phyloP scores from a whole-genome alignment of 163 green algal genomes.

The Coccomyxa subellipsoidea region DNA sequence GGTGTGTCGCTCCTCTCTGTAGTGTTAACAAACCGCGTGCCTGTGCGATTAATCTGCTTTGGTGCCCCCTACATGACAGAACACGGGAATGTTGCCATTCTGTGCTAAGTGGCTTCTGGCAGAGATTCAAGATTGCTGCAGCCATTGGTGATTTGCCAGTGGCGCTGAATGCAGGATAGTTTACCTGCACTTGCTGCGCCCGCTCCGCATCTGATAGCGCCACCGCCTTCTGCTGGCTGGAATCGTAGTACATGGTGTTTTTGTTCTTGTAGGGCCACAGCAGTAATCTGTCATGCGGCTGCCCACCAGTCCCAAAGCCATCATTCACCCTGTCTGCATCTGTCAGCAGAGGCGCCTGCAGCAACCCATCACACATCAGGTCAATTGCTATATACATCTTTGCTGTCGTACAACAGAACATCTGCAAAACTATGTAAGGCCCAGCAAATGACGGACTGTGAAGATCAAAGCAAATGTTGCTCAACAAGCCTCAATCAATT shows the following conservation, averaged over 20 bases:
- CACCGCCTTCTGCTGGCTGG: conserved; percentile 25
- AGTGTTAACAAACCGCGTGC: conserved; percentile 62
- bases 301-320: conserved; percentile 69
- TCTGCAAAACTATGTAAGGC: too few species aligned
- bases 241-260: conserved; percentile 69
- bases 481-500: too few species aligned
- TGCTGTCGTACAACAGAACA: too few species aligned
- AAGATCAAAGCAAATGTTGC: too few species aligned
- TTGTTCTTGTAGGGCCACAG: conserved; percentile 47
- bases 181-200: conserved; percentile 34
- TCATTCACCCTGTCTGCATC: conserved; percentile 30
- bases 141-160: too few species aligned
- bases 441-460: too few species aligned
- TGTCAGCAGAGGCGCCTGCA: not conserved
- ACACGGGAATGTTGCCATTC: not conserved
- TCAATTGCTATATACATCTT: not conserved
- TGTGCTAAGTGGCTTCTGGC: too few species aligned
- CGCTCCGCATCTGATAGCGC: conserved; percentile 54
- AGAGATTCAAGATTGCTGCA: too few species aligned
- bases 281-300: conserved; percentile 54
- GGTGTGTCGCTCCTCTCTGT: not conserved
- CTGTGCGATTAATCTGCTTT: conserved; percentile 64
- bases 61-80: conserved; percentile 49
- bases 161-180: too few species aligned
- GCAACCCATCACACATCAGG: not conserved